Conservation (phyloP, 2,329 filamentous ascomycete genomes). For the Sarocladium strictum region DNA sequence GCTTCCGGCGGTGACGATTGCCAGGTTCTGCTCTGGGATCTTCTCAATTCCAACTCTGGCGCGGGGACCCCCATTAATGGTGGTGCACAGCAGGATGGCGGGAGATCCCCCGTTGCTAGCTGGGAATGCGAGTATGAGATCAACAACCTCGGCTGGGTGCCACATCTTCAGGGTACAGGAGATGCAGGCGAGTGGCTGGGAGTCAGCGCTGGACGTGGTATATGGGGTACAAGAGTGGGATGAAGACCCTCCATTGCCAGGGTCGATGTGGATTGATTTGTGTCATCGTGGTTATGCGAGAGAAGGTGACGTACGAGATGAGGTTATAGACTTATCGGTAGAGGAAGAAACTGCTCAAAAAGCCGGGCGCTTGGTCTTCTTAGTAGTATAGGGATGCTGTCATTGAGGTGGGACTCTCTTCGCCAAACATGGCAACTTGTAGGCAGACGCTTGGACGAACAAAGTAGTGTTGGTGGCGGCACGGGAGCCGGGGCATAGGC, state of each 20-base stretch:
- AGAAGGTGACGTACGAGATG: background rate
- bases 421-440: background rate
- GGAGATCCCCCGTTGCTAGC: conserved; percentile 63
- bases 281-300: background rate
- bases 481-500: too few relatives aligned
- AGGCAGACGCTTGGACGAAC: background rate
- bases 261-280: background rate
- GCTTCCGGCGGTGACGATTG: conserved; percentile 91
- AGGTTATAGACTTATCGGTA: conserved; percentile 1
- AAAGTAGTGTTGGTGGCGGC: too few relatives aligned
- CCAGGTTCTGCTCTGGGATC: conserved; percentile 88
- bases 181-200: conserved; percentile 80
- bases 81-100: conserved; percentile 43
- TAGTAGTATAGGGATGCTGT: background rate
- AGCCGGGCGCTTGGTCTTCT: background rate
- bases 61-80: conserved; percentile 33
- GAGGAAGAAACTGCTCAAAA: background rate
- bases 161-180: conserved; percentile 53
- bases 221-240: conserved; percentile 63
- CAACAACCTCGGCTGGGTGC: conserved; percentile 79
- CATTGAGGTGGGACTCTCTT: background rate
- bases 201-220: conserved; percentile 71
- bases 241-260: background rate
- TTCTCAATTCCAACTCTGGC: conserved; percentile 54
- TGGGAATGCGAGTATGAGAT: conserved; percentile 88